Evolutionary conservation across 257 asterid genomes (phyloP).

Genomic region (Galeopsis tetrahit): DNA sequence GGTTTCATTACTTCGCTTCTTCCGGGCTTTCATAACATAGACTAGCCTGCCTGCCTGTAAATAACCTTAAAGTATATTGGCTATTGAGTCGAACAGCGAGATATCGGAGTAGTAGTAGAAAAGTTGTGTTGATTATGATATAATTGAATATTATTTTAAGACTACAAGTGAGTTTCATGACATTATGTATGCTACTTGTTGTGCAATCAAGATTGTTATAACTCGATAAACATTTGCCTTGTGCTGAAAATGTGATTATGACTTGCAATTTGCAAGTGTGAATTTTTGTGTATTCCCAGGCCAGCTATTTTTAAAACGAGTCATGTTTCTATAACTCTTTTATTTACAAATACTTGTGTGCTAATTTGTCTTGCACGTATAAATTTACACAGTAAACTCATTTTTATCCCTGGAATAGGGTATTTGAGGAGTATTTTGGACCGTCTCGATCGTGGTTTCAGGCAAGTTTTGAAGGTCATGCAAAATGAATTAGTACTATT

Average conservation of each 20-base stretch:
- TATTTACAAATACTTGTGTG: no score
- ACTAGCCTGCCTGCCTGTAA: conserved; percentile 54
- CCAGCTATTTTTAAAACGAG: no score
- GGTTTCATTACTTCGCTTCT: conserved; percentile 96
- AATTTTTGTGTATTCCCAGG: neutral
- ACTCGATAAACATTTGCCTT: neutral
- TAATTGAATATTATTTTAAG: neutral
- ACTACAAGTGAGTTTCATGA: neutral
- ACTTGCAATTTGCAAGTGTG: neutral
- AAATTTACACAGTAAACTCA: no score
- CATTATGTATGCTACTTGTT: conserved; percentile 1
- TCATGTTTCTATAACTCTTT: no score
- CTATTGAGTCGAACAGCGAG: neutral
- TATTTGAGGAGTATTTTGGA: no score
- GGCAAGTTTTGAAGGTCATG: no score
- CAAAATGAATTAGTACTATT: no score
- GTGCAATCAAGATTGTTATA: neutral
- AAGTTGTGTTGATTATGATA: neutral
- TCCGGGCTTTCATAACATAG: conserved; percentile 91
- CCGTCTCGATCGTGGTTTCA: no score
- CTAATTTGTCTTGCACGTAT: no score
- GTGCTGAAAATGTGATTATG: neutral
- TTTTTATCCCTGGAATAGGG: no score
- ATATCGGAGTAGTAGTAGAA: neutral
- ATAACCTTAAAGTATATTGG: conserved; percentile 10